Evolutionary conservation across 371 early-diverging fungal genomes (phyloP).

Genomic region (Rhizopus sp.): DNA sequence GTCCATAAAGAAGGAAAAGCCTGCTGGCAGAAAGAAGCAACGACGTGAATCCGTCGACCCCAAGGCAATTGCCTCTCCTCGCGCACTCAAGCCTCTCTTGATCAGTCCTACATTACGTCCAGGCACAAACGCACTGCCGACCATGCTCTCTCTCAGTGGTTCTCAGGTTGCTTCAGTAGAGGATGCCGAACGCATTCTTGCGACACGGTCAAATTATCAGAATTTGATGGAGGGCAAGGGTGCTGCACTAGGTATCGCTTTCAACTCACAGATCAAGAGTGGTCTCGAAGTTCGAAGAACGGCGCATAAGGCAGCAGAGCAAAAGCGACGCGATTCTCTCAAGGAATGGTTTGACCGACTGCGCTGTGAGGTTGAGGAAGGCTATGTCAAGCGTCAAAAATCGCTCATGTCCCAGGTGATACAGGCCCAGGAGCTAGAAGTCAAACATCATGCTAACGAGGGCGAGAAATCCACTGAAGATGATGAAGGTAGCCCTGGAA

Average conservation of each 20-base stretch:
- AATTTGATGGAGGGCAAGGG: constrained; percentile 82
- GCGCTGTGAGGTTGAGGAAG: constrained; percentile 67
- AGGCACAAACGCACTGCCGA: constrained; percentile 17
- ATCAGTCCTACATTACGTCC: constrained; percentile 45
- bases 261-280: constrained; percentile 68
- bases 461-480: background rate
- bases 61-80: constrained; percentile 33
- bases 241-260: constrained; percentile 71
- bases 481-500: constrained; percentile 3
- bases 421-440: constrained; percentile 26
- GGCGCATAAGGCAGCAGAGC: constrained; percentile 92
- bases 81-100: constrained; percentile 46
- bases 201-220: constrained; percentile 85
- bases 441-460: constrained; percentile 1
- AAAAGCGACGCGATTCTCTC: constrained; percentile 89
- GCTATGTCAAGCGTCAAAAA: constrained; percentile 48
- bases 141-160: background rate
- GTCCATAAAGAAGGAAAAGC: background rate
- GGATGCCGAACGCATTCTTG: constrained; percentile 57
- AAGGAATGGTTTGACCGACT: constrained; percentile 83
- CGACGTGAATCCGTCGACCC: constrained; percentile 25
- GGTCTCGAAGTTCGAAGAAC: constrained; percentile 76
- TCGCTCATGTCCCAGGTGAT: constrained; percentile 26
- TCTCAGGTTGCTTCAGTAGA: constrained; percentile 15
- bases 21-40: constrained; percentile 17